Evolutionary conservation across 2,329 filamentous ascomycete genomes (phyloP), one percentile per base, ranked within the genome.

Genomic region (Penicillium sp.): DNA sequence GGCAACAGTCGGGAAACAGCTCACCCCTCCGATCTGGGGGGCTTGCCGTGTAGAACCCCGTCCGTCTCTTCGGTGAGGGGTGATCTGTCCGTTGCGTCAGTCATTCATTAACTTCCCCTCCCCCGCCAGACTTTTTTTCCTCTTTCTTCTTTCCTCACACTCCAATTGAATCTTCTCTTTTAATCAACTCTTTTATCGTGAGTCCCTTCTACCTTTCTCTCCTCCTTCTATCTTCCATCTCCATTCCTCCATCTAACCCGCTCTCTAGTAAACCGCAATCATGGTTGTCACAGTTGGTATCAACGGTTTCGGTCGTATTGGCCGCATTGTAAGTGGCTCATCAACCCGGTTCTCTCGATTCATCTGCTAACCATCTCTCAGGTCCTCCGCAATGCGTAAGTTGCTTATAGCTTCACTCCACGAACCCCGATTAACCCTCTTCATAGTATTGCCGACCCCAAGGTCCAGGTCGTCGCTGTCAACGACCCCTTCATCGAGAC

Each of bases 231-330:
- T 29, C 27, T 46, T 27, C 24, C 54, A 49, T 31, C 40, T 36
- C 49, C 48, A 40, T 27, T 43, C 40, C 45, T 46, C 43, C 32
- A 52, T 38, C 68, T 71, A 62, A 71, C 63, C 63, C 46, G 54
- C 31, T 67, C 16, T 61, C 63, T 61, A 67, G 68, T 63, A 62
- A 56, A 62, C 59, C 59, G 61, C 64, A 65, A 74, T 66, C 58
- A 74, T 73, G 71, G 70, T 44, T 46, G 42, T 55, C 14, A 47
- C 95, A 87, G 91, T 95, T 77, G 92, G 92, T 79, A 97, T 96
- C 89, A 97, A 97, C 89, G 93, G 94, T 80, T 99, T 99, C 85
- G 94, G 94, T 83, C 92, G 94, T 81, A 99, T 99, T 81, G 94
- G 94, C 75, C 90, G 94, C 79, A 97, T 99, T 79, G 86, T 81